Evolutionary conservation across 1,284 basidiomycete genomes (phyloP), one percentile per base, ranked within the genome.

Genomic region (Ustilago lituana): DNA sequence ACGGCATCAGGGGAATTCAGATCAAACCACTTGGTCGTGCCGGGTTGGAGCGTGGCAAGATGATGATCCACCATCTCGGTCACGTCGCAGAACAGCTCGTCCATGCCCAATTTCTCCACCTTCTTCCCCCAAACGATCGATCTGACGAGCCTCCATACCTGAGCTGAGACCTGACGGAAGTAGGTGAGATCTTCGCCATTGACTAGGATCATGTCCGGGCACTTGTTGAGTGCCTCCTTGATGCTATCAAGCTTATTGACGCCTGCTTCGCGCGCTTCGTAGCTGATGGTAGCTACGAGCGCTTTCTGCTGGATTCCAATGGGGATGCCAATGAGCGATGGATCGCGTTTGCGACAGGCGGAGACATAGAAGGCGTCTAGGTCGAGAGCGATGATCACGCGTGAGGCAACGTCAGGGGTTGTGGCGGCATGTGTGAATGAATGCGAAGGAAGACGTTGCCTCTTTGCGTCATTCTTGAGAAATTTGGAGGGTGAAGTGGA

Each of bases 291-390:
- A 2, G 83, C 83, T 5, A 84, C 73, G n/a, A 84, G 74, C 4
- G 69, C 73, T 73, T 84, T 84, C 49, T 84, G 83, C 57, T 82
- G 77, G 45, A 84, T 80, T 1, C 83, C 83, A 20, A 84, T 74
- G 4, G 83, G 82, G 24, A 77, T 73, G 17, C 81, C 80, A 5
- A 70, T 37, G 8, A 84, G 77, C 3, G 67, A 41, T 0, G 83
- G 83, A 44, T 84, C 73, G 23, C 76, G 70, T 9, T 80, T 69
- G 10, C 83, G 73, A 23, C 81, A 81, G 14, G 80, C 80, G n/a
- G 79, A 77, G 29, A 80, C 82, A 49, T 82, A 82, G 76, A 76
- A 74, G 2, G 68, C 69, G 29, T 77, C 74, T 14, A 77, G 47
- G 29, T 77, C 74, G 27, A 76, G 56, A 2, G 64, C 61, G 27